Evolutionary conservation across 257 asterid species (phyloP), one percentile per base, ranked within the genome.

Genomic region (Rhazya stricta): DNA sequence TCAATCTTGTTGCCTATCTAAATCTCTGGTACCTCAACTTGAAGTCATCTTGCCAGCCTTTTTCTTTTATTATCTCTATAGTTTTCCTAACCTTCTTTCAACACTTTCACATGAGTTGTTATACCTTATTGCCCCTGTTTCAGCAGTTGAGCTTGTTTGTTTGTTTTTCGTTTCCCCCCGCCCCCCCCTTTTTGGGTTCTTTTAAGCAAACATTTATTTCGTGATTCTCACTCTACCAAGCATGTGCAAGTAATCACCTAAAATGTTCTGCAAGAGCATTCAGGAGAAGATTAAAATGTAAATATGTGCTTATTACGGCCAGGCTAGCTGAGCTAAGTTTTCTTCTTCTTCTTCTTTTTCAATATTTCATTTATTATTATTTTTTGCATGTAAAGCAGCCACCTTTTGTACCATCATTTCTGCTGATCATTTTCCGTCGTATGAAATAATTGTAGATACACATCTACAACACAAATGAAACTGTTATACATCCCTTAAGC

Each of bases 401-500:
- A n/a, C 30, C 63, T 25, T 57, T 25, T 57, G 18, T 34, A 57
- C 10, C 30, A 25, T 57, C 39, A 60, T 60, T 27, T 61, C 32
- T 63, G n/a, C 23, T 34, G 45, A 19, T 37, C 2, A 39, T 66
- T 34, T 37, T 48, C 48, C 18, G 9, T 37, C 23, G 29, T 21
- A 1, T 37, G 48, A 39, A 18, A 9, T 15, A 13, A 29, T 2
- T 32, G 11, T 61, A 15, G 15, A 34, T 5, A 15, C 41, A 5
- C 34, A n/a, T 5, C 67, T 61, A 42, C 67, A 30, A 57, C 6
- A 19, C 45, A 66, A 63, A 39, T 66, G 3, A 36, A 58, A 36
- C 25, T 65, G 5, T 34, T 65, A 30, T 8, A 60, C 58, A 21
- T 34, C 76, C 51, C 74, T 71, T 85, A 53, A 76, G 71, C 78